These are phyloP conservation scores for Cladorrhinum samala DNA, from an alignment of 495 filamentous ascomycete species.

Conservation along the genomic window DNA sequence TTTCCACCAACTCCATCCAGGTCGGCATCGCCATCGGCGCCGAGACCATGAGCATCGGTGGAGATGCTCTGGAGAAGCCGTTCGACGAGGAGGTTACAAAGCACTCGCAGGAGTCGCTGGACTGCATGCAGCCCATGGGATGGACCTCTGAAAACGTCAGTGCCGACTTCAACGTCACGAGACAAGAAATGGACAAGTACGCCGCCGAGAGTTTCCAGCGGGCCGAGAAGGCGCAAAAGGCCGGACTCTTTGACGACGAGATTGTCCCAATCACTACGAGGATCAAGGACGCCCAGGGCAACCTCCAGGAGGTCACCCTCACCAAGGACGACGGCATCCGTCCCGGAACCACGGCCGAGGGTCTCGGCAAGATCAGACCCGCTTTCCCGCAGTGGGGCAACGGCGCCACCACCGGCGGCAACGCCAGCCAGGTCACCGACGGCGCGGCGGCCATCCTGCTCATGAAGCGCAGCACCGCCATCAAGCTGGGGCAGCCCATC, in stretches of 20 bases:
- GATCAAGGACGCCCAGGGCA: conserved; percentile 77
- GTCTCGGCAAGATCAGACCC: conserved; percentile 74
- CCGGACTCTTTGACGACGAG: conserved; percentile 90
- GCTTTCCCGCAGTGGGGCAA: conserved; percentile 83
- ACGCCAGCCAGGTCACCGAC: conserved; percentile 92
- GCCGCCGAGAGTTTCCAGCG: conserved; percentile 80
- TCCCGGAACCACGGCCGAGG: conserved; percentile 80
- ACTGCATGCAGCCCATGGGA: conserved; percentile 94
- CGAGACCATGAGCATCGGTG: conserved; percentile 75
- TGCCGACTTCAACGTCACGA: conserved; percentile 76
- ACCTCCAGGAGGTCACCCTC: conserved; percentile 68
- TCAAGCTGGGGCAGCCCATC: conserved; percentile 84
- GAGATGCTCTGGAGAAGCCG: conserved; percentile 58
- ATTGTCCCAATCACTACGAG: conserved; percentile 78
- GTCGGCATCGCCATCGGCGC: conserved; percentile 81
- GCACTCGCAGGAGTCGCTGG: conserved; percentile 64
- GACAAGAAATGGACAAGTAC: conserved; percentile 75
- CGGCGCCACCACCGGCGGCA: conserved; percentile 85
- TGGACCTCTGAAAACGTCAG: conserved; percentile 98
- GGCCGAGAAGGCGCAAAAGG: conserved; percentile 87
- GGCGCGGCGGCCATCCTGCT: conserved; percentile 86
- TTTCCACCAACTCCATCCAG: conserved; percentile 73
- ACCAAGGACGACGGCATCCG: conserved; percentile 84
- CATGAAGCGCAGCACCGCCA: conserved; percentile 88
- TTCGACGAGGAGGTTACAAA: conserved; percentile 74